A percentile compares a stretch with the other conserved stretches of the same genome.
phyloP scores from a whole-genome alignment of 2,329 filamentous ascomycete genomes.

The Apiospora saccharicola region DNA sequence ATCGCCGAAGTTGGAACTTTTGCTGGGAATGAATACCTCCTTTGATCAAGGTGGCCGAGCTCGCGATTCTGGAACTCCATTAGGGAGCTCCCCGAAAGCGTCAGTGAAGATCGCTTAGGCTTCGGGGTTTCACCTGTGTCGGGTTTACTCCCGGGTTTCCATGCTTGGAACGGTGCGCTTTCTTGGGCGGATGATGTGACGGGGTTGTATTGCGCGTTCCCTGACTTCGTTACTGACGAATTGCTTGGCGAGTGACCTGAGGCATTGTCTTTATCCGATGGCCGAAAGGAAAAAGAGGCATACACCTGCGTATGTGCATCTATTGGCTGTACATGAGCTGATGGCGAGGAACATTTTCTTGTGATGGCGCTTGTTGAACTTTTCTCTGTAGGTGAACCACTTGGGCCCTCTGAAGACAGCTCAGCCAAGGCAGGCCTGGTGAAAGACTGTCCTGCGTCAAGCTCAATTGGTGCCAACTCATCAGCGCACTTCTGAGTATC shows the following conservation, averaged over 20 bases:
- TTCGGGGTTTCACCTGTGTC: not conserved
- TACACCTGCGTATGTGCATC: slow-evolving; percentile 38
- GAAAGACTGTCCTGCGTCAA: slow-evolving; percentile 37
- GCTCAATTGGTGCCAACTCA: slow-evolving; percentile 42
- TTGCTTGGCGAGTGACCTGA: not conserved
- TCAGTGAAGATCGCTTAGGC: slow-evolving; percentile 25
- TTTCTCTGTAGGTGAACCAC: slow-evolving; percentile 37
- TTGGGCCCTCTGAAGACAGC: slow-evolving; percentile 29
- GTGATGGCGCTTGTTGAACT: slow-evolving; percentile 29
- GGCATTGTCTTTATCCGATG: slow-evolving; percentile 28
- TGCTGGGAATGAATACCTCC: slow-evolving; percentile 32
- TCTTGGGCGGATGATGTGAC: not conserved
- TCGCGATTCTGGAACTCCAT: slow-evolving; percentile 40
- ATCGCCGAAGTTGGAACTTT: slow-evolving; percentile 22
- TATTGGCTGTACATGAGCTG: slow-evolving; percentile 29
- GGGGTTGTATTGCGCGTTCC: not conserved
- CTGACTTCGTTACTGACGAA: not conserved
- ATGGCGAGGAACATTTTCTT: not conserved
- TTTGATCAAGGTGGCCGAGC: slow-evolving; percentile 30
- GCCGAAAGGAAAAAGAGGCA: slow-evolving; percentile 41
- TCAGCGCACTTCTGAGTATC: slow-evolving; percentile 43
- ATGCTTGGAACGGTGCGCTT: not conserved
- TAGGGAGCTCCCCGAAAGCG: slow-evolving; percentile 22
- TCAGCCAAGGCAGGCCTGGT: slow-evolving; percentile 29
- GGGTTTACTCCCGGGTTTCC: not conserved